Base-by-base conservation (phyloP, 371 early-diverging fungal genomes). In the Umbelopsis sp. region DNA sequence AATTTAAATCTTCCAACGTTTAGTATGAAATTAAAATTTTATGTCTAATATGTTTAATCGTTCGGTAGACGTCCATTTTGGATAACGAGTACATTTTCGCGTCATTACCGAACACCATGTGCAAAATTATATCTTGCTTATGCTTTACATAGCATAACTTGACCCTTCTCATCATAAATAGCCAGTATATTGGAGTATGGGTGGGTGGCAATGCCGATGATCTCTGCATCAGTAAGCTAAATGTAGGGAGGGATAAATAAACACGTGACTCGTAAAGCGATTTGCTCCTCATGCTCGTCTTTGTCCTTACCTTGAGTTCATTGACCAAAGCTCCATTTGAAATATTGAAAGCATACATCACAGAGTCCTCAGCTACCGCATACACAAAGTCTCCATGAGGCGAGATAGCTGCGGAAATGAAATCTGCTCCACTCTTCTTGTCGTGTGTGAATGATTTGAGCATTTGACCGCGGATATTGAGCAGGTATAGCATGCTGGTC, bases 311-410 rank as follows among this genome's bases (percentile, higher is more conserved):
- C 63, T 79, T 80, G 20, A 70, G 50, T 4, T 69, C 69, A 3
- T 71, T 77, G 10, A 70, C 68, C 12, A 69, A 44, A 24, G 70
- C 65, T 0, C 92, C 93, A 16, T 85, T 82, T 25, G 85, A 81
- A 0, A 84, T 69, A 35, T 82, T 74, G 69, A 91, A 91, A 45
- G 86, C 86, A 48, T 89, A 86, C 67, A 93, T 63, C 0, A 69
- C 65, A 0, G 84, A 79, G 50, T 85, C 86, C 73, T 93, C 93
- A 0, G 87, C 80, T 1, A 94, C 80, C 46, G 88, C 87, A 71
- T 94, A 91, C 2, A 92, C 77, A 70, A 86, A 87, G 68, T 93
- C 91, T 8, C 94, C 93, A 63, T 91, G 91, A 0, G 93, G 86
- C 4, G 93, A 91, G 0, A 91, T 67, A 3, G 87, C 73, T 6